Evolutionary conservation across 2,329 filamentous ascomycete genomes (phyloP).

Genomic region (Pezicula radicicola): DNA sequence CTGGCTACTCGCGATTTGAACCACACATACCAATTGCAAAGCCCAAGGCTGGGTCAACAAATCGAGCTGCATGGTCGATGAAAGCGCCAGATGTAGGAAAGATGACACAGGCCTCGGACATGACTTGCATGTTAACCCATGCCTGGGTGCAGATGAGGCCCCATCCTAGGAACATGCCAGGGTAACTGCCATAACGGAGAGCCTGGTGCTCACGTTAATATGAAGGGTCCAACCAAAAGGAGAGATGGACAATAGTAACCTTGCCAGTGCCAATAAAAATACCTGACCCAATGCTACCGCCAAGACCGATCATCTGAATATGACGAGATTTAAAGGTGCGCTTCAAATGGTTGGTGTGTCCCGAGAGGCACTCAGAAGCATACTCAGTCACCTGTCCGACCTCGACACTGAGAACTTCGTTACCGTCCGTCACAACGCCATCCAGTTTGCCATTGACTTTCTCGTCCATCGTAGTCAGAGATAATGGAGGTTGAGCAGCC

Average conservation of each 20-base stretch:
- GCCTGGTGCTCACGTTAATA: neutral
- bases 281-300: neutral
- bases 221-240: neutral
- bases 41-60: neutral
- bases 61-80: constrained; percentile 1
- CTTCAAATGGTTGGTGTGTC: neutral
- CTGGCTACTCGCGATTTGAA: neutral
- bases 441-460: neutral
- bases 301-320: neutral
- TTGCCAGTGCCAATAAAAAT: neutral
- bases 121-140: neutral
- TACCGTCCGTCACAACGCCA: neutral
- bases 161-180: neutral
- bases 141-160: neutral
- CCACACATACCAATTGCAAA: neutral
- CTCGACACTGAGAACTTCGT: neutral
- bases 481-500: no score
- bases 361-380: neutral
- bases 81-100: neutral
- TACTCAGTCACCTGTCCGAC: neutral
- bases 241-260: neutral
- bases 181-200: neutral
- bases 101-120: neutral
- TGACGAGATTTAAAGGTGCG: neutral
- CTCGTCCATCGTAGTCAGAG: neutral